Conservation (phyloP, 306 rosid species). For the Adenanthera pavonina region DNA sequence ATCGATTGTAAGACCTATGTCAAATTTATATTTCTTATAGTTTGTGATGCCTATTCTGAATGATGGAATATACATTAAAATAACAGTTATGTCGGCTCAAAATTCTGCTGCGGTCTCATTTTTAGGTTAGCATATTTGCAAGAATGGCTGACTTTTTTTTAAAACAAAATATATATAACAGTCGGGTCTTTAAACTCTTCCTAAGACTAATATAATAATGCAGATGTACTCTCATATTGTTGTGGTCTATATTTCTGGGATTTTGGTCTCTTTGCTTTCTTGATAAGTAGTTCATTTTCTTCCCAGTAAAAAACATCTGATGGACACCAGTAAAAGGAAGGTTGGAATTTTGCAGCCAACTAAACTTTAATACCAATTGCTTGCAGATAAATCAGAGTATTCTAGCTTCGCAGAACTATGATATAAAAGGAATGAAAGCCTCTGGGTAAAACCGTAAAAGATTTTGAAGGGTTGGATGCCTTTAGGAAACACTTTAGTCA, state of each 20-base stretch:
- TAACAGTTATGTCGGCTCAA: neutral
- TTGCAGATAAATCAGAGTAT: neutral
- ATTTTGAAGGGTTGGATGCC: neutral
- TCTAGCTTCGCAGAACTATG: neutral
- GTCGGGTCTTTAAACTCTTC: neutral
- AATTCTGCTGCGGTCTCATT: neutral
- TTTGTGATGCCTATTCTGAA: constrained; percentile 12
- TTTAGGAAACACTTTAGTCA: neutral
- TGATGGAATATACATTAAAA: neutral
- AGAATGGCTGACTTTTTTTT: neutral
- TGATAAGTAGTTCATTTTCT: neutral
- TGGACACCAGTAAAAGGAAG: neutral
- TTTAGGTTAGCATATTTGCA: neutral
- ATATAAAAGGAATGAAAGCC: neutral
- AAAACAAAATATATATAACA: too few species aligned
- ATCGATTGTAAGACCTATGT: constrained; percentile 23
- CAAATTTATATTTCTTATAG: neutral
- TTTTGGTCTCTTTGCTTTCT: neutral
- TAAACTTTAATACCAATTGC: neutral
- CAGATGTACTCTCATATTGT: neutral
- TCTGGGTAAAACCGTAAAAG: neutral
- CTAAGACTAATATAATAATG: neutral
- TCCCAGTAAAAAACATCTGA: neutral
- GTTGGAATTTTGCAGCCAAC: neutral
- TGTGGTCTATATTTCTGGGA: neutral